phyloP scores from a whole-genome alignment of 768 basidiomycete genomes.

The Kondoa subrosea region DNA sequence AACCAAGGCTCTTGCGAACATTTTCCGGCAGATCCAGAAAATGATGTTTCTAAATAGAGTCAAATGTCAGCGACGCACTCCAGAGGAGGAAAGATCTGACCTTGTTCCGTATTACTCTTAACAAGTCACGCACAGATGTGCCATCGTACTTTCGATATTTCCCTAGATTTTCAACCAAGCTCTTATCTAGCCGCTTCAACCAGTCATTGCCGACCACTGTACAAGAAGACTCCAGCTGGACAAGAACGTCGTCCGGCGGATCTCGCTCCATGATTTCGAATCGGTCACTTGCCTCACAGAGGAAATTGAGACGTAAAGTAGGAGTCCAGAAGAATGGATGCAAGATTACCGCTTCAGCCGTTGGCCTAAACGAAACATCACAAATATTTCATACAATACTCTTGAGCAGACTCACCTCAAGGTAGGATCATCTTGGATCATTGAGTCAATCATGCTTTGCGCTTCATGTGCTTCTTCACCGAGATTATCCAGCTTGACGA shows the following conservation, averaged over 20 bases:
- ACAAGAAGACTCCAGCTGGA: slow-evolving; percentile 54
- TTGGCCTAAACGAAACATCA: slow-evolving; percentile 41
- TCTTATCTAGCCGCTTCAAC: slow-evolving; percentile 66
- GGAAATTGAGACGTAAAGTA: slow-evolving; percentile 63
- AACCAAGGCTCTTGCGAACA: slow-evolving; percentile 70
- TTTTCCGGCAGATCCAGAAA: slow-evolving; percentile 91
- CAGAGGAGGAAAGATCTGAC: slow-evolving; percentile 36
- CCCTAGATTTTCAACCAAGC: slow-evolving; percentile 83
- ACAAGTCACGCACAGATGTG: slow-evolving; percentile 68
- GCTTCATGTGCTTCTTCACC: slow-evolving; percentile 93
- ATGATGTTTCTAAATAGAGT: slow-evolving; percentile 76
- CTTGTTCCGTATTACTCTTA: slow-evolving; percentile 89
- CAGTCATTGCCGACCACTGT: slow-evolving; percentile 78
- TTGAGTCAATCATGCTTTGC: slow-evolving; percentile 53
- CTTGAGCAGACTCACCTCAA: slow-evolving; percentile 43
- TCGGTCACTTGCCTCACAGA: slow-evolving; percentile 93
- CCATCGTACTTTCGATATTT: slow-evolving; percentile 97
- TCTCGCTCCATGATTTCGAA: slow-evolving; percentile 97
- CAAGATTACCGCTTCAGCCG: slow-evolving; percentile 65
- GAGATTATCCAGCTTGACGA: slow-evolving; percentile 56
- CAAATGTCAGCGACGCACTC: not conserved
- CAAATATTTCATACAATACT: slow-evolving; percentile 12
- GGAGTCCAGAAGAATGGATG: slow-evolving; percentile 98
- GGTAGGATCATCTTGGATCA: slow-evolving; percentile 62
- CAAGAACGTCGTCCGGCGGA: slow-evolving; percentile 58